Evolutionary conservation across 495 filamentous ascomycete species (phyloP), one percentile per base, ranked within the genome.

Genomic region (Lasiosphaeria hispida): DNA sequence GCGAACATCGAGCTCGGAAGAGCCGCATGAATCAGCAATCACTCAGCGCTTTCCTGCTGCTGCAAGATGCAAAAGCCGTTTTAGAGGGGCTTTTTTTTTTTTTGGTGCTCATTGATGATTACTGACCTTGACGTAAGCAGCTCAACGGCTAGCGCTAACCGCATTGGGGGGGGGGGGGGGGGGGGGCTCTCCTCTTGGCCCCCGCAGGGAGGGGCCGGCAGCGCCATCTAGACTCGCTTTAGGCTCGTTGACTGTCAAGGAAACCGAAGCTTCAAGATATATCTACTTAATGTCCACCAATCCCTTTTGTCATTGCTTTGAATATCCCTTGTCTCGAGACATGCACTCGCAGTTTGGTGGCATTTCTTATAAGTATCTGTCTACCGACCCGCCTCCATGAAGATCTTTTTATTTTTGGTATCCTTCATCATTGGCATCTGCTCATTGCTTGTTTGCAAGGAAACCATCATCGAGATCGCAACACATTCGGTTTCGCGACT

Each of bases 361-460:
- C 15, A 9, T 45, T 30, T 30, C 23, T 15, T 45, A 45, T 45
- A 45, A 45, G 43, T 19, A 19, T 13, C 43, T 2, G 1, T 7
- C 43, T 23, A 10, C 15, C 43, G 13, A 13, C 30, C 43, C 10
- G 11, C 43, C 43, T 23, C 18, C n/a, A 45, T 45, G 43, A 45
- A 45, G 43, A 45, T 11, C 43, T 15, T 23, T 6, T 45, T 23
- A 6, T 23, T 45, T 13, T 45, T 17, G 43, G 18, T 45, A 17
- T 45, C 43, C 15, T 2, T 45, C 43, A 17, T 78, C 50, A 66
- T 78, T 45, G 74, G 69, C 52, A 55, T 75, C 61, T 58, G 67
- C 37, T 78, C 74, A 13, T 58, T 73, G 5, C 43, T 74, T 17
- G 37, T 73, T 17, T 69, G 69, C 39, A 54, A 59, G 34, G 61